Percentiles rank a stretch among this genome's conserved stretches.
Evolutionary conservation across 345 rosid genomes (phyloP).

Genomic region (Citrus inodora): DNA sequence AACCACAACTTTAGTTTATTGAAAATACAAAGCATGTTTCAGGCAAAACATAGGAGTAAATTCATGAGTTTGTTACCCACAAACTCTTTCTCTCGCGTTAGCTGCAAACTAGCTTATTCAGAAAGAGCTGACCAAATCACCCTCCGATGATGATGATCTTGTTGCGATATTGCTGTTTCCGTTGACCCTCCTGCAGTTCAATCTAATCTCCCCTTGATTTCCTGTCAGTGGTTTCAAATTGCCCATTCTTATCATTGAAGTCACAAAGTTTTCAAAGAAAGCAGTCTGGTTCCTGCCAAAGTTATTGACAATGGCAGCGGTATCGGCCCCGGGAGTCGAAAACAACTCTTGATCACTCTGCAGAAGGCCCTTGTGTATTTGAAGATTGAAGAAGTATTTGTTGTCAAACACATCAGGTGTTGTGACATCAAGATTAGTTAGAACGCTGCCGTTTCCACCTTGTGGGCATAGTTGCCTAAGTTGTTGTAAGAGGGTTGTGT

Average conservation of each 20-base stretch:
- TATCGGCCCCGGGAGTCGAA: slow-evolving; percentile 44
- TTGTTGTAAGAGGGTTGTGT: slow-evolving; percentile 34
- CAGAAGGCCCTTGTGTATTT: slow-evolving; percentile 39
- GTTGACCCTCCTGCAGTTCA: slow-evolving; percentile 49
- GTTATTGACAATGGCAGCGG: slow-evolving; percentile 34
- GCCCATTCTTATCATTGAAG: slow-evolving; percentile 71
- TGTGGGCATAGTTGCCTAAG: slow-evolving; percentile 51
- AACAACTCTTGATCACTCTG: slow-evolving; percentile 59
- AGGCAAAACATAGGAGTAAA: not conserved
- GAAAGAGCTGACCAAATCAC: slow-evolving; percentile 11
- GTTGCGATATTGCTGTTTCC: slow-evolving; percentile 4
- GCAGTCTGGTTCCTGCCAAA: slow-evolving; percentile 39
- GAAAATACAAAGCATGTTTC: not conserved
- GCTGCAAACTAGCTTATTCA: not conserved
- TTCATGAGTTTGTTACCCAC: not conserved
- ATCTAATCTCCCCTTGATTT: slow-evolving; percentile 51
- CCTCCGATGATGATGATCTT: not conserved
- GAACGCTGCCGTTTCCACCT: slow-evolving; percentile 32
- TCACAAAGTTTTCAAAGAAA: slow-evolving; percentile 52
- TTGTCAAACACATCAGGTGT: slow-evolving; percentile 56
- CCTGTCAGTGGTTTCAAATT: slow-evolving; percentile 49
- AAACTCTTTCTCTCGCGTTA: not conserved
- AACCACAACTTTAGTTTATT: not conserved
- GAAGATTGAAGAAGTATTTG: slow-evolving; percentile 52
- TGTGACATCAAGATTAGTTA: slow-evolving; percentile 42